Conservation (phyloP, 257 asterid species). For the Primulina tabacum region DNA sequence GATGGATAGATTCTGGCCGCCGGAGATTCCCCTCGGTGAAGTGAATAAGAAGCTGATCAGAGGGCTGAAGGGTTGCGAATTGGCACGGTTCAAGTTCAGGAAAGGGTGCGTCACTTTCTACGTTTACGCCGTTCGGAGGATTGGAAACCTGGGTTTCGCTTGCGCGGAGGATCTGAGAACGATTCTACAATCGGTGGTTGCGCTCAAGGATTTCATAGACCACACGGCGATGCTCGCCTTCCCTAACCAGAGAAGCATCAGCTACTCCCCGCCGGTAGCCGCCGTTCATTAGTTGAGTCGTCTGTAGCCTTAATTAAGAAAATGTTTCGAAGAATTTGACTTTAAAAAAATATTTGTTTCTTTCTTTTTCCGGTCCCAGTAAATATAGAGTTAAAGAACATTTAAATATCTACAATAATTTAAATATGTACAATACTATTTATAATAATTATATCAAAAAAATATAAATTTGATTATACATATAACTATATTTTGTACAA, state of each 20-base stretch:
- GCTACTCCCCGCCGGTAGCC: conserved; percentile 40
- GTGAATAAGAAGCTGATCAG: conserved; percentile 76
- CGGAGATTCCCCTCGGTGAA: conserved; percentile 91
- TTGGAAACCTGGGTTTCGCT: conserved; percentile 53
- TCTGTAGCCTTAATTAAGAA: background rate
- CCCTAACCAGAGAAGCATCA: conserved; percentile 83
- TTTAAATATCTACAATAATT: too few relatives aligned
- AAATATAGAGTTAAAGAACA: too few relatives aligned
- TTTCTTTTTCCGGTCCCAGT: background rate
- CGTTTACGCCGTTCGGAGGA: conserved; percentile 75
- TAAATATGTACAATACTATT: too few relatives aligned
- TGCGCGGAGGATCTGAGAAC: conserved; percentile 73
- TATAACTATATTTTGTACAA: too few relatives aligned
- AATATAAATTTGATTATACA: too few relatives aligned
- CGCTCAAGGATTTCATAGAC: conserved; percentile 85
- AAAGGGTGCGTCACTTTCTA: conserved; percentile 90
- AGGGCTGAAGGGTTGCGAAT: conserved; percentile 62
- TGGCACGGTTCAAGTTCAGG: conserved; percentile 88
- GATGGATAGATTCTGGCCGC: conserved; percentile 67
- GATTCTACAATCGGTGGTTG: conserved; percentile 70
- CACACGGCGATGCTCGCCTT: conserved; percentile 98
- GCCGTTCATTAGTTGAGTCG: conserved; percentile 35
- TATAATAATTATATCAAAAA: too few relatives aligned
- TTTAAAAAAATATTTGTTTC: background rate
- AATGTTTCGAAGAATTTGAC: background rate